Percentiles rank a stretch among this genome's conserved stretches.
phyloP scores from a whole-genome alignment of 2,329 filamentous ascomycete genomes.

The Ophiostoma sp. region DNA sequence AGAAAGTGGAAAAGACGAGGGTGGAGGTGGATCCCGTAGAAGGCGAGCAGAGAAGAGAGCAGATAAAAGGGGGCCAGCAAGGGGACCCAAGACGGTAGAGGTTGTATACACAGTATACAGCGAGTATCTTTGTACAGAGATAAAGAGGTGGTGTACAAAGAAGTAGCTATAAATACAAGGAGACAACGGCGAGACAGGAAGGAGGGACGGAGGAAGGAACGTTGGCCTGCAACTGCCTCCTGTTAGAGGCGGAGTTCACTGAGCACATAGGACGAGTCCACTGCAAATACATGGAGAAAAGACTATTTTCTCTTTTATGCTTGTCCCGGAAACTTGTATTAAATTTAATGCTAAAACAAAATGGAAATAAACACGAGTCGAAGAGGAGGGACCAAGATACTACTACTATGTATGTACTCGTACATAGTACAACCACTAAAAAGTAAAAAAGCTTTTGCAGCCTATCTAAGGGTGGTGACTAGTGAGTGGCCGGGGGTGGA shows the following conservation, averaged over 20 bases:
- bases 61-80: neutral
- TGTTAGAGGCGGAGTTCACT: neutral
- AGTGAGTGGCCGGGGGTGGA: neutral
- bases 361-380: neutral
- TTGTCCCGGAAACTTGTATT: neutral
- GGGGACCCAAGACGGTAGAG: neutral
- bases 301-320: neutral
- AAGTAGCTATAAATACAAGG: neutral
- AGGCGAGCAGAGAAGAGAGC: neutral
- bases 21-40: constrained; percentile 14
- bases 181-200: neutral
- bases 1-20: constrained; percentile 17
- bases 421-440: neutral
- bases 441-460: neutral
- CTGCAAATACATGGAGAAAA: no score
- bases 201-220: neutral
- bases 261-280: neutral
- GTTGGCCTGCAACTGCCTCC: neutral
- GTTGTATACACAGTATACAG: neutral
- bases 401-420: no score
- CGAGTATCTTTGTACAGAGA: neutral
- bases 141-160: neutral
- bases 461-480: neutral
- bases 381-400: neutral
- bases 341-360: neutral